phyloP scores from a whole-genome alignment of 2,329 filamentous ascomycete species.

The Paecilomyces sp. region DNA sequence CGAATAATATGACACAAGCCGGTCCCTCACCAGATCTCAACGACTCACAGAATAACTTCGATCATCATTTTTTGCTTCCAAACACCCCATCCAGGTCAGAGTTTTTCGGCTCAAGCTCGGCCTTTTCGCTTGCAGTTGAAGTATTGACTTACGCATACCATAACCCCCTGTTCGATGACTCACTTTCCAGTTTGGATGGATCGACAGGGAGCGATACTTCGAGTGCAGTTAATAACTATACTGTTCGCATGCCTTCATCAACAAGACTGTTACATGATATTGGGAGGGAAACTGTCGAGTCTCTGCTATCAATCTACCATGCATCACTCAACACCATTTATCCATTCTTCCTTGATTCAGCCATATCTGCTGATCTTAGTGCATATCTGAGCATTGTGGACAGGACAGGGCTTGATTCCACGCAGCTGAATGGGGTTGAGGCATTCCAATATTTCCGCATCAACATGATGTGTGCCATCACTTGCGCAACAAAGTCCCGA shows the following conservation, averaged over 20 bases:
- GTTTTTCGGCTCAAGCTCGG: neutral
- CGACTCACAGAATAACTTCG: neutral
- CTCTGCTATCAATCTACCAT: constrained; percentile 19
- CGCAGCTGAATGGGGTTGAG: constrained; percentile 13
- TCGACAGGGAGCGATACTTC: neutral
- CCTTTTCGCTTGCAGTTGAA: neutral
- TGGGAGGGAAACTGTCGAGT: constrained; percentile 11
- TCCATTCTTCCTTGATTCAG: constrained; percentile 18
- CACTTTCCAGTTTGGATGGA: neutral
- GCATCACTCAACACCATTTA: constrained; percentile 21
- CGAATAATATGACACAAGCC: neutral
- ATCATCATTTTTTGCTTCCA: neutral
- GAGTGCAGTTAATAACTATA: neutral
- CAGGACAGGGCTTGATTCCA: neutral
- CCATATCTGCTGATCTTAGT: constrained; percentile 14
- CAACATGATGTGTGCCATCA: constrained; percentile 26
- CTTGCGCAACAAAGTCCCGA: constrained; percentile 17
- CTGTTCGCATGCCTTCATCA: neutral
- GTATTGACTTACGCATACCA: neutral
- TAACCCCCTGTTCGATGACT: neutral
- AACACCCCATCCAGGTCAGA: neutral
- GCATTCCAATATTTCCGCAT: constrained; percentile 24
- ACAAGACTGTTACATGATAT: neutral
- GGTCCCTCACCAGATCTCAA: neutral
- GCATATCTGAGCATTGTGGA: constrained; percentile 7